Conservation (phyloP, 2,329 filamentous ascomycete genomes). For the Leptodontidium sp. region DNA sequence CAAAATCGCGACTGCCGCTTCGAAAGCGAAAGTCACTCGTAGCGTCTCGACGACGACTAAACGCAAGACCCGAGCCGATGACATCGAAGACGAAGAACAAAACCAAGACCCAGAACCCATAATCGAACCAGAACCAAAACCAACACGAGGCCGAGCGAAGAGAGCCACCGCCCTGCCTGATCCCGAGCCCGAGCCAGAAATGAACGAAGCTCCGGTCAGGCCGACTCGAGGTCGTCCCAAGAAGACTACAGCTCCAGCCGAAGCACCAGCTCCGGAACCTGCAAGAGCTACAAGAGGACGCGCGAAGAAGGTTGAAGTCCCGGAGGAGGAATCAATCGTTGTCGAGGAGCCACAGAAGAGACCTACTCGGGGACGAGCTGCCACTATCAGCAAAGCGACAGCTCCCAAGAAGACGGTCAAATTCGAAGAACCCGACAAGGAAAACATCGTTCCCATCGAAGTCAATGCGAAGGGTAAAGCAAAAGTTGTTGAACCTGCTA, state of each 20-base stretch:
- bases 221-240: conserved; percentile 55
- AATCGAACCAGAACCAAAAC: conserved; percentile 47
- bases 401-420: conserved; percentile 67
- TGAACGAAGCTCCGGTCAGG: conserved; percentile 44
- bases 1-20: conserved; percentile 58
- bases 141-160: conserved; percentile 56
- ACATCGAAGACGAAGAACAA: conserved; percentile 57
- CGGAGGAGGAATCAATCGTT: conserved; percentile 36
- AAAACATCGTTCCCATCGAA: conserved; percentile 61
- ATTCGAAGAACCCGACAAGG: conserved; percentile 69
- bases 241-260: conserved; percentile 46
- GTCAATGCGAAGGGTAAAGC: conserved; percentile 51
- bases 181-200: conserved; percentile 42
- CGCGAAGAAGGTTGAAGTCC: conserved; percentile 41
- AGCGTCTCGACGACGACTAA: conserved; percentile 51
- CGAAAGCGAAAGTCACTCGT: conserved; percentile 51
- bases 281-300: conserved; percentile 40
- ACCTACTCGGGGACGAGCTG: conserved; percentile 48
- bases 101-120: conserved; percentile 35
- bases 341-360: conserved; percentile 50
- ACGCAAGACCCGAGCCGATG: conserved; percentile 64
- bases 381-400: conserved; percentile 52
- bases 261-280: conserved; percentile 36
- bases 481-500: conserved; percentile 47
- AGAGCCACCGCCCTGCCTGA: conserved; percentile 49